These are phyloP conservation scores for Thecaphora thlaspeos DNA, from an alignment of 1,284 basidiomycete species.

Conservation along the genomic window DNA sequence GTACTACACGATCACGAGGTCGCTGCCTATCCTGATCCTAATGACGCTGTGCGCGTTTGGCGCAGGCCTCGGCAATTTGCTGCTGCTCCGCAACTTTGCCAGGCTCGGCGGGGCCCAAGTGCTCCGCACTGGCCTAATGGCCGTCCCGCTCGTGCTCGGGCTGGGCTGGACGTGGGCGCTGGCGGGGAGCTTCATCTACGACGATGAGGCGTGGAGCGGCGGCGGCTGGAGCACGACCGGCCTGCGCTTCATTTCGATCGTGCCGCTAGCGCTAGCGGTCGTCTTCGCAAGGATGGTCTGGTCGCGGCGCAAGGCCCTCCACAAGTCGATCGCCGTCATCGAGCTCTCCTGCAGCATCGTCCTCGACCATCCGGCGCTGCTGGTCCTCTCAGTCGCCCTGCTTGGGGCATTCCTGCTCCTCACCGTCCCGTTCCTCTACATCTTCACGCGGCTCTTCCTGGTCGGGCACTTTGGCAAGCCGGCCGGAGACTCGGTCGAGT, in stretches of 20 bases:
- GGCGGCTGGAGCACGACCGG: conserved; percentile 80
- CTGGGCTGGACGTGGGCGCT: conserved; percentile 83
- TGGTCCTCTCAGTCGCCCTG: conserved; percentile 75
- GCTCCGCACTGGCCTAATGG: conserved; percentile 37
- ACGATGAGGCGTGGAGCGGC: conserved; percentile 66
- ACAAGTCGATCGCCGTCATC: conserved; percentile 71
- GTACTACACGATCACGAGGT: conserved; percentile 66
- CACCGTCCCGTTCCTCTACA: conserved; percentile 77
- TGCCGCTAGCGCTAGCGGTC: conserved; percentile 71
- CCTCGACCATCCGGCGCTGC: conserved; percentile 74
- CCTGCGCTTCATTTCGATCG: conserved; percentile 74
- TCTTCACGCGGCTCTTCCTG: conserved; percentile 71
- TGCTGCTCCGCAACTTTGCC: conserved; percentile 38
- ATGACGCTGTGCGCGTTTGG: conserved; percentile 75
- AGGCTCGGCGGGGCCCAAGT: conserved; percentile 36
- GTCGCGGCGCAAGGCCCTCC: conserved; percentile 66
- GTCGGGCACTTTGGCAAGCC: conserved; percentile 50
- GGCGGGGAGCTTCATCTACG: conserved; percentile 83
- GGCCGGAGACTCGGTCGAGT: conserved; percentile 61
- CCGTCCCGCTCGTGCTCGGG: conserved; percentile 72
- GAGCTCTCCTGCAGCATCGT: conserved; percentile 77
- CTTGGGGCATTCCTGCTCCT: conserved; percentile 71
- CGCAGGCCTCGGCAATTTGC: conserved; percentile 68
- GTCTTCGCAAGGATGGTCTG: conserved; percentile 71
- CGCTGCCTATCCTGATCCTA: conserved; percentile 77